Evolutionary conservation across 75 land plant species (phyloP).

Genomic region (Pseudotsuga menziesii): DNA sequence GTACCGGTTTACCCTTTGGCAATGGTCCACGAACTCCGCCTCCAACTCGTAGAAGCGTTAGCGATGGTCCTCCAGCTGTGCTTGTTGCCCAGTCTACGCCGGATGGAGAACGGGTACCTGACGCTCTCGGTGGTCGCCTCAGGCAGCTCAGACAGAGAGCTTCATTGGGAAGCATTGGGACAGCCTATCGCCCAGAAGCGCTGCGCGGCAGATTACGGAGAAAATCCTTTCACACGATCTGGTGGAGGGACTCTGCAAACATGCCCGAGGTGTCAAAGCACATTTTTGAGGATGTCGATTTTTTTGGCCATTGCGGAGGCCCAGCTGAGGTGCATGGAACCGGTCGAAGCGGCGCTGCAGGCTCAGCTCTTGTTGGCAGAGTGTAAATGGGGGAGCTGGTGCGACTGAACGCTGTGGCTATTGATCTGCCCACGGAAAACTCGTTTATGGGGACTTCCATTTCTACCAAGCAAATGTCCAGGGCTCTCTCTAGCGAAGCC

Average conservation of each 20-base stretch:
- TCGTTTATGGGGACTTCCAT: neutral
- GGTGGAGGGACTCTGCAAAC: slow-evolving; percentile 8
- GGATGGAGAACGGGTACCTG: neutral
- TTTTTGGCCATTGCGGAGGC: neutral
- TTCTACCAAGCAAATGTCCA: neutral
- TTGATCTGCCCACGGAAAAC: neutral
- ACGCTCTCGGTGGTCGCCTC: neutral
- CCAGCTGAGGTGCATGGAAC: neutral
- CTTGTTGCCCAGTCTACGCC: slow-evolving; percentile 1
- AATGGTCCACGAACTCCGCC: slow-evolving; percentile 3
- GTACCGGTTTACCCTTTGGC: neutral
- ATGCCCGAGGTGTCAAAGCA: neutral
- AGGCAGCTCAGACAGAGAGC: neutral
- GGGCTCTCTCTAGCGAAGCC: neutral
- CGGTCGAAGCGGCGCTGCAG: no score
- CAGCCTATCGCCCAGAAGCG: neutral
- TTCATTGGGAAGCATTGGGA: neutral
- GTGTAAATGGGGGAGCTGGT: neutral
- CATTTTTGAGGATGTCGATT: neutral
- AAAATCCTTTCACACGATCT: neutral
- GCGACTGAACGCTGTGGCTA: slow-evolving; percentile 7
- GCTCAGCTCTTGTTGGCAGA: neutral
- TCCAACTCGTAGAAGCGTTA: slow-evolving; percentile 1
- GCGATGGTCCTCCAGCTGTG: slow-evolving; percentile 2
- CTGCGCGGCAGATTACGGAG: neutral